A percentile compares a stretch with the other conserved stretches of the same genome.
Evolutionary conservation across 2,329 filamentous ascomycete species (phyloP).

Genomic region (Penicillium sp.): DNA sequence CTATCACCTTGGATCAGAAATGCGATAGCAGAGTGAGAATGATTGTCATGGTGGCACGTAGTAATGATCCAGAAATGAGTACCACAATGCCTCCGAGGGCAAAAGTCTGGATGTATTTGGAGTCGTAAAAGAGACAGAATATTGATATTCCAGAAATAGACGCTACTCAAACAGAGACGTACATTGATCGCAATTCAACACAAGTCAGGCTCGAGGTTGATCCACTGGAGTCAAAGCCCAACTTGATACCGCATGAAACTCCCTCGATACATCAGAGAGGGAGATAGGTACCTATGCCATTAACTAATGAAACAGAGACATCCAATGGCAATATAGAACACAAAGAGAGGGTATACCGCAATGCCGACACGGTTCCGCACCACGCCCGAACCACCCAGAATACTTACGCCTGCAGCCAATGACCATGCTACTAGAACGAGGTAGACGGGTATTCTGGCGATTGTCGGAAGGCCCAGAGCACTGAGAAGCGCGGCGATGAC

Average conservation of each 20-base stretch:
- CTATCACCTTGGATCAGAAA: too few relatives aligned
- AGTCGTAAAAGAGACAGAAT: neutral
- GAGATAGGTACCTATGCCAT: constrained; percentile 30
- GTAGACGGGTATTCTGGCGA: constrained; percentile 88
- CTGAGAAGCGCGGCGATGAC: constrained; percentile 91
- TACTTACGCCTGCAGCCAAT: constrained; percentile 91
- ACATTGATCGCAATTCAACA: constrained; percentile 7
- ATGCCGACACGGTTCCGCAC: constrained; percentile 92
- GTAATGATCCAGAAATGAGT: neutral
- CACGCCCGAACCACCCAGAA: constrained; percentile 91
- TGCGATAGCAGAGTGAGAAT: too few relatives aligned
- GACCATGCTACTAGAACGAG: constrained; percentile 88
- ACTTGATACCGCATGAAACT: neutral
- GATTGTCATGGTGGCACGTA: too few relatives aligned
- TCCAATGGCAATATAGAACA: constrained; percentile 91
- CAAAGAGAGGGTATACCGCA: constrained; percentile 90
- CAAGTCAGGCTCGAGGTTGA: neutral
- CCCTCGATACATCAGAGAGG: constrained; percentile 5
- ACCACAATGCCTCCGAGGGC: too few relatives aligned
- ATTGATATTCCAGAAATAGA: neutral
- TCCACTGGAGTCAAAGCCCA: neutral
- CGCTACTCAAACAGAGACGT: constrained; percentile 11
- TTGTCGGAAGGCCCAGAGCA: constrained; percentile 74
- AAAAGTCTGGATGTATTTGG: neutral
- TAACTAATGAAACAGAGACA: constrained; percentile 97